These are phyloP conservation scores for Salix brachista DNA, from an alignment of 345 rosid genomes.

Conservation along the genomic window DNA sequence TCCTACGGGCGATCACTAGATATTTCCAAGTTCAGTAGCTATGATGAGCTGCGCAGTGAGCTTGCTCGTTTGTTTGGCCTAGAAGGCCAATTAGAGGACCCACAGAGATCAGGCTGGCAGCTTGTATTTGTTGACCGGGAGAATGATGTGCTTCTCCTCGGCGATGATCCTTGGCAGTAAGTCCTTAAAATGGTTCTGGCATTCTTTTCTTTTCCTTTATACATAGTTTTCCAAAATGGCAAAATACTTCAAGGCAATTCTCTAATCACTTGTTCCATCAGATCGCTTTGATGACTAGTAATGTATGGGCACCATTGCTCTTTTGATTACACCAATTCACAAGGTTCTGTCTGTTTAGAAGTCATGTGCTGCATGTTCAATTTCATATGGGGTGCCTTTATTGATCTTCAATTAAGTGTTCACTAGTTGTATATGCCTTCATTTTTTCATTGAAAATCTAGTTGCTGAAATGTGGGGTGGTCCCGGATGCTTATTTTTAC, in stretches of 20 bases:
- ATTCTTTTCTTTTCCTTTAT: background rate
- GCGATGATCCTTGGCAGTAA: conserved; percentile 89
- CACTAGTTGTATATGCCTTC: too few species aligned
- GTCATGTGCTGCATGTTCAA: too few species aligned
- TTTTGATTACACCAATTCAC: too few species aligned
- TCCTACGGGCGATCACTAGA: conserved; percentile 74
- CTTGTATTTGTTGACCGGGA: conserved; percentile 93
- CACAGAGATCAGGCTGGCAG: conserved; percentile 97
- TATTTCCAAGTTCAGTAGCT: conserved; percentile 87
- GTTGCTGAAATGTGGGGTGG: too few species aligned
- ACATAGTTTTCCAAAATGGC: background rate
- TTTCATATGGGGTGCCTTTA: too few species aligned
- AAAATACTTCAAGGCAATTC: background rate
- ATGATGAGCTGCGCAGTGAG: conserved; percentile 75
- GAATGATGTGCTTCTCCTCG: conserved; percentile 87
- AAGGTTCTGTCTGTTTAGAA: too few species aligned
- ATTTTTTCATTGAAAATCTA: too few species aligned
- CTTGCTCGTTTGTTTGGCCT: conserved; percentile 74
- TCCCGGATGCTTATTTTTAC: too few species aligned
- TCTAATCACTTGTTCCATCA: too few species aligned
- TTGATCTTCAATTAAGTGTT: too few species aligned
- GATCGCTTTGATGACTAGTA: too few species aligned
- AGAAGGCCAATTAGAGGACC: conserved; percentile 74
- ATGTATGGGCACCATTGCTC: too few species aligned
- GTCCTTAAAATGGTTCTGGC: conserved; percentile 12